These are phyloP conservation scores for Elaeis guineensis DNA, from an alignment of 176 grass and related monocot species.

Conservation along the genomic window DNA sequence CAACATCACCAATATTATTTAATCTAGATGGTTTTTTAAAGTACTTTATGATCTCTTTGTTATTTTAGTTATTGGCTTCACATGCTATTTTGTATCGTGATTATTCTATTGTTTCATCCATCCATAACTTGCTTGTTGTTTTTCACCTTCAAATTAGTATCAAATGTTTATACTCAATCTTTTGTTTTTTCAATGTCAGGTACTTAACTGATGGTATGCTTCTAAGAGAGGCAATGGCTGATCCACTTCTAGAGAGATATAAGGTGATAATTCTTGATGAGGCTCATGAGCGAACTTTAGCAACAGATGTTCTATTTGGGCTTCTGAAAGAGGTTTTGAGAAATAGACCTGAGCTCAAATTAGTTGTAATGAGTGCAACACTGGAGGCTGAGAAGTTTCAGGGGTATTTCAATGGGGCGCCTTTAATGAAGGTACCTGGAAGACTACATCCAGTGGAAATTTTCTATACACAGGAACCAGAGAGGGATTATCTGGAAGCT, in stretches of 20 bases:
- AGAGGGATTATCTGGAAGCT: constrained; percentile 94
- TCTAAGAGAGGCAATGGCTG: constrained; percentile 97
- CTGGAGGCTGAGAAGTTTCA: constrained; percentile 96
- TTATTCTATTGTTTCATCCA: too few relatives aligned
- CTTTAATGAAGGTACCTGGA: constrained; percentile 85
- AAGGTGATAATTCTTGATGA: constrained; percentile 97
- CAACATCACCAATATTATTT: constrained; percentile 24
- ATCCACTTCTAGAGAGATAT: constrained; percentile 92
- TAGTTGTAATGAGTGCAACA: constrained; percentile 95
- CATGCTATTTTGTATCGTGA: too few relatives aligned
- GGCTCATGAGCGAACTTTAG: constrained; percentile 86
- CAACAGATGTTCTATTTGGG: constrained; percentile 94
- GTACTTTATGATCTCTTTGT: constrained; percentile 23
- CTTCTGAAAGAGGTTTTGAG: constrained; percentile 86
- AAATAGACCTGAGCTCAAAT: constrained; percentile 78
- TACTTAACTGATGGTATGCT: constrained; percentile 99
- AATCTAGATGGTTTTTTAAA: constrained; percentile 43
- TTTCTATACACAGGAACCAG: constrained; percentile 94
- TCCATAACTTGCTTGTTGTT: neutral
- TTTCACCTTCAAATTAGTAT: constrained; percentile 25
- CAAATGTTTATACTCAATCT: constrained; percentile 69
- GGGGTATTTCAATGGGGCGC: constrained; percentile 66
- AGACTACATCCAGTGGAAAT: constrained; percentile 95
- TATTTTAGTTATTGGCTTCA: neutral
- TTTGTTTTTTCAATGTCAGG: constrained; percentile 48